Evolutionary conservation across 129 eudicot genomes (phyloP).

Genomic region (Pseudognaphalium luteoalbum): DNA sequence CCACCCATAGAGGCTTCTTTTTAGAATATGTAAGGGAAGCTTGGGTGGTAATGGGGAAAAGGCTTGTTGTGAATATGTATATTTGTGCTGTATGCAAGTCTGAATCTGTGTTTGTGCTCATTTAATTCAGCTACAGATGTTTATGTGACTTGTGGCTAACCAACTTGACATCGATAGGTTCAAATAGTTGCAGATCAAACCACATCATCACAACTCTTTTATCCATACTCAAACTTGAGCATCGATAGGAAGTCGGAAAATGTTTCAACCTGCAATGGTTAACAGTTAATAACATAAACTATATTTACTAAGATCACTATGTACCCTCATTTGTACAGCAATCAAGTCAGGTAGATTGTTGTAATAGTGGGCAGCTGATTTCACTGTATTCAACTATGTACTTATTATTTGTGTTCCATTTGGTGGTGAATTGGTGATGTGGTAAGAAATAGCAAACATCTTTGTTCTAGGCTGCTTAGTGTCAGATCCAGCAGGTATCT

Average conservation of each 20-base stretch:
- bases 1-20: background rate
- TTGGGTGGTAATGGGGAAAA: background rate
- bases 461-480: conserved; percentile 12
- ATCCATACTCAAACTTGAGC: background rate
- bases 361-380: conserved; percentile 1
- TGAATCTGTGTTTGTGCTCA: background rate
- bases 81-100: background rate
- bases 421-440: conserved; percentile 15
- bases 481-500: background rate
- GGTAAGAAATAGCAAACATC: conserved; percentile 9
- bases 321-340: background rate
- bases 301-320: conserved; percentile 7
- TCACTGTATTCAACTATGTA: background rate
- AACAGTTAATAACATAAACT: background rate
- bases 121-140: background rate
- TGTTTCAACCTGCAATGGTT: background rate
- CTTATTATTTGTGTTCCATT: background rate
- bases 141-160: background rate
- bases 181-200: background rate
- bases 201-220: conserved; percentile 2
- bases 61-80: background rate
- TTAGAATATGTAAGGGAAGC: background rate
- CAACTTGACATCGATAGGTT: background rate
- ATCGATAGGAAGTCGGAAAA: background rate
- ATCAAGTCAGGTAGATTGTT: background rate